Base-by-base conservation (phyloP, 129 eudicot genomes). In the Dittrichia graveolens region DNA sequence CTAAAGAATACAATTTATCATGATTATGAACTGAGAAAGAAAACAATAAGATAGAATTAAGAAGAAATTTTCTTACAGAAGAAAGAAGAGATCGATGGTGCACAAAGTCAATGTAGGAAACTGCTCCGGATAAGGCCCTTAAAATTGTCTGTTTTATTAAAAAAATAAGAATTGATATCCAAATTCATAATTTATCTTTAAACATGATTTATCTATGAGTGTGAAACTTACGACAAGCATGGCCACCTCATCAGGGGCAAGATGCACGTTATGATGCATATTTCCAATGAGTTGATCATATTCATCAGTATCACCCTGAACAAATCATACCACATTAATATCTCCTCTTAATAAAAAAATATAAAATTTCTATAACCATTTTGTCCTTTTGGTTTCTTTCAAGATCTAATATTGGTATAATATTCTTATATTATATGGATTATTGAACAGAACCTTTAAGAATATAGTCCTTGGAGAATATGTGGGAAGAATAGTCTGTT, bases 171-270 rank as follows among this genome's bases (percentile, higher is more conserved):
- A 47, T 8, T 12, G 24, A 31, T 12, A 39, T 8, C 43, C 6
- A 18, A 13, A 31, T n/a, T 10, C 8, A 9, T n/a, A 37, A 65
- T 4, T 34, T 12, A 3, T 59, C n/a, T 38, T 7, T 70, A 39
- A 54, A 68, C 24, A 47, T 9, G 9, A 49, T 76, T 48, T 42
- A 68, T 6, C n/a, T 14, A 58, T 11, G 50, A 65, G 10, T 7
- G 59, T 52, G 13, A 13, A 71, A 72, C 85, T 67, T 85, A 92
- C 98, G 88, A 87, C 95, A 61, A 89, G 98, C 79, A 83, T 68
- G 57, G 96, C 98, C 77, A 85, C 92, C 65, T 92, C 96, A 53
- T 89, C 96, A 35, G 96, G 86, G 18, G 47, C 60, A 5, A 89
- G 79, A 54, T 73, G 82, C 58, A 72, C 73, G 57, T 77, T 72